Evolutionary conservation across 2,329 filamentous ascomycete species (phyloP).

Genomic region (Ophiostoma tasmaniense): DNA sequence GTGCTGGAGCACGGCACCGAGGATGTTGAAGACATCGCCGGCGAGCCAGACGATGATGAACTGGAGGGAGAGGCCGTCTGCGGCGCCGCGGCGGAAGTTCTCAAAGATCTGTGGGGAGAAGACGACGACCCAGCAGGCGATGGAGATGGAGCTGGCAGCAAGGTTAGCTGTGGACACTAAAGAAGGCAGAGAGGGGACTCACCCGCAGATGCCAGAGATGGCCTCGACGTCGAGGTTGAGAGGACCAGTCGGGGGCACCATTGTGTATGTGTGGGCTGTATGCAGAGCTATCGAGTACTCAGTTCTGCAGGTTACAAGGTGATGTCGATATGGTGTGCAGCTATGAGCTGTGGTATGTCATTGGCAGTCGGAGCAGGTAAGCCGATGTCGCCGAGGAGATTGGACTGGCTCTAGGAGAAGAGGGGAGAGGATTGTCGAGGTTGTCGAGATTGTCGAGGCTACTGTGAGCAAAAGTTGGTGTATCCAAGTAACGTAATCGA

Average conservation of each 20-base stretch:
- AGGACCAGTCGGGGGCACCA: conserved; percentile 48
- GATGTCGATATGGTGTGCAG: background rate
- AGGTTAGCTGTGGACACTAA: conserved; percentile 17
- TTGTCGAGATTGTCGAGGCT: background rate
- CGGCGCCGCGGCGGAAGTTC: conserved; percentile 24
- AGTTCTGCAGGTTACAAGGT: background rate
- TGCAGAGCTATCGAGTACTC: background rate
- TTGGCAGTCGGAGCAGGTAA: background rate
- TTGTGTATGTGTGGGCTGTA: conserved; percentile 22
- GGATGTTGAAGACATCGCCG: conserved; percentile 52
- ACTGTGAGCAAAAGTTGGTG: background rate
- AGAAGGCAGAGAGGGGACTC: conserved; percentile 25
- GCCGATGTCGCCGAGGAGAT: background rate
- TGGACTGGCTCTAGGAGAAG: background rate
- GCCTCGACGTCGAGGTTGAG: conserved; percentile 77
- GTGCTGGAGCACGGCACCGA: conserved; percentile 36
- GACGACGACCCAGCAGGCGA: conserved; percentile 96
- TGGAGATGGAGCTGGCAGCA: conserved; percentile 63
- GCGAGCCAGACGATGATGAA: conserved; percentile 90
- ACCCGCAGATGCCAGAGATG: conserved; percentile 86
- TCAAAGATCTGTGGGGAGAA: conserved; percentile 83
- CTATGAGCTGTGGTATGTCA: background rate
- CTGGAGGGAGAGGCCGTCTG: conserved; percentile 35
- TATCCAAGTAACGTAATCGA: background rate
- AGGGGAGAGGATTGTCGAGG: too few relatives aligned